These are phyloP conservation scores for Blumeria graminis DNA, from an alignment of 2,329 filamentous ascomycete species.

Conservation along the genomic window DNA sequence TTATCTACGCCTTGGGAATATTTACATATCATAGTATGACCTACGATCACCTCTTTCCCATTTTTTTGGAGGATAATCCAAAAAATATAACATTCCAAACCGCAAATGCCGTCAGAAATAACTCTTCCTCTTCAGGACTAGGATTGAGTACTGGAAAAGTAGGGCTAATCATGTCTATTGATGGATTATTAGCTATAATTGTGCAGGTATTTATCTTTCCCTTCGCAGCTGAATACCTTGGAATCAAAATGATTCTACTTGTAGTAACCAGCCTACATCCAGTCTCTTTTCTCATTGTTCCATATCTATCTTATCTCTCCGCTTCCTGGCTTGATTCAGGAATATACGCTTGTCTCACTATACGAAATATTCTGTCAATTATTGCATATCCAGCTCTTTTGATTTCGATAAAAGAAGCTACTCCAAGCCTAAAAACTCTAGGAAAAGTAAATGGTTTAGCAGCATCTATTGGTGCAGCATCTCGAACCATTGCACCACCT, in stretches of 20 bases:
- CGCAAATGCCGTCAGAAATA: neutral
- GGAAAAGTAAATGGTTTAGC: constrained; percentile 43
- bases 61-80: constrained; percentile 66
- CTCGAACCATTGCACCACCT: constrained; percentile 42
- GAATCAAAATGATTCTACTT: constrained; percentile 33
- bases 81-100: neutral
- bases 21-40: constrained; percentile 94
- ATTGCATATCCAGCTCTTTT: constrained; percentile 39
- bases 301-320: constrained; percentile 30
- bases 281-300: constrained; percentile 33
- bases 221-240: constrained; percentile 29
- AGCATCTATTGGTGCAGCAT: constrained; percentile 39
- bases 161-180: constrained; percentile 33
- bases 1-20: constrained; percentile 62
- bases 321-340: constrained; percentile 24
- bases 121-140: constrained; percentile 29
- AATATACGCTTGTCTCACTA: constrained; percentile 23
- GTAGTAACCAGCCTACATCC: constrained; percentile 34
- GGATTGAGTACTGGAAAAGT: constrained; percentile 37
- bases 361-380: constrained; percentile 37
- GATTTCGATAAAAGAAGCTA: constrained; percentile 43
- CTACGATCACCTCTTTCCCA: constrained; percentile 75
- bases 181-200: constrained; percentile 33
- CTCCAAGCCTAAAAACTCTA: constrained; percentile 28
- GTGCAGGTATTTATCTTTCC: constrained; percentile 38